Conservation (phyloP, 176 grass and related monocot genomes). For the Rhipidocladum racemiflorum region DNA sequence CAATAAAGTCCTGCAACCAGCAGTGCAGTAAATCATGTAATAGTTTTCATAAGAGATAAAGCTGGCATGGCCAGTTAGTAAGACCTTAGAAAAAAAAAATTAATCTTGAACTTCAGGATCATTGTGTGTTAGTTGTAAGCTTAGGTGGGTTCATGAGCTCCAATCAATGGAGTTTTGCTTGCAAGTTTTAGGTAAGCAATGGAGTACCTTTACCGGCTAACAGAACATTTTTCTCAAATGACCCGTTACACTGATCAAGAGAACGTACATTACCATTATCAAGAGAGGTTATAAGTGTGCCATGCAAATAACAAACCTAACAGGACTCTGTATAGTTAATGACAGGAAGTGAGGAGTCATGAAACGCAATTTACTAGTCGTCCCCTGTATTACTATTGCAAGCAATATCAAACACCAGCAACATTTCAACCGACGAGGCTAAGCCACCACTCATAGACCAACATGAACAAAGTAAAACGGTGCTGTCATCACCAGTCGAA, state of each 20-base stretch:
- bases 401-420: neutral
- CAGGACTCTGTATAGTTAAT: neutral
- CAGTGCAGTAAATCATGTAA: neutral
- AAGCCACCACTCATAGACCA: no score
- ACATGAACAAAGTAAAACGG: no score
- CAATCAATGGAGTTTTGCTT: neutral
- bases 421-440: neutral
- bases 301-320: slow-evolving; percentile 1
- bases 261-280: neutral
- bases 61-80: neutral
- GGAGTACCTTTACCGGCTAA: neutral
- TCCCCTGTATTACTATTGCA: neutral
- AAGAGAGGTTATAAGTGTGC: neutral
- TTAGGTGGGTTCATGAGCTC: neutral
- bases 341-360: neutral
- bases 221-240: neutral
- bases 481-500: no score
- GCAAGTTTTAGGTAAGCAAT: neutral
- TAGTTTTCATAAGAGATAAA: neutral
- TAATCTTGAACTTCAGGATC: neutral
- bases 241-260: neutral
- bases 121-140: neutral
- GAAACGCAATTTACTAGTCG: neutral
- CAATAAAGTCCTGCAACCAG: neutral
- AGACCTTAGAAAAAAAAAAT: neutral